Conservation (phyloP, 306 rosid species). For the Fragaria nilgerrensis region DNA sequence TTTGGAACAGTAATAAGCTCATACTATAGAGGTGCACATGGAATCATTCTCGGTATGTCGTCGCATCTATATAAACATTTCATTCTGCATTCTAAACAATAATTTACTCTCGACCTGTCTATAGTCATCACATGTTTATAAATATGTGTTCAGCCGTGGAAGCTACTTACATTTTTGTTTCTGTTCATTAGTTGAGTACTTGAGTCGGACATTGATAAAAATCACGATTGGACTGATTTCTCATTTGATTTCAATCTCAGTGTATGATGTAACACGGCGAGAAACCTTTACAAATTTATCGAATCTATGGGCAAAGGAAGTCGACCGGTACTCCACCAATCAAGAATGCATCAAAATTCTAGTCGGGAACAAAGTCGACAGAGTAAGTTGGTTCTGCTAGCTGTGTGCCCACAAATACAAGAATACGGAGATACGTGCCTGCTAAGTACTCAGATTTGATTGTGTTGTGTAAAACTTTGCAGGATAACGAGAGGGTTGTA, state of each 20-base stretch:
- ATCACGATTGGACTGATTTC: neutral
- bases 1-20: constrained; percentile 89
- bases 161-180: neutral
- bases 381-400: constrained; percentile 40
- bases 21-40: constrained; percentile 95
- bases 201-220: neutral
- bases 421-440: neutral
- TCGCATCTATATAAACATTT: neutral
- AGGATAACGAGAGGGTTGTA: constrained; percentile 77
- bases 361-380: constrained; percentile 91
- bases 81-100: neutral
- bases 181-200: neutral
- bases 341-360: constrained; percentile 71
- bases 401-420: constrained; percentile 1
- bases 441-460: neutral
- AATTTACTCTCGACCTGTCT: neutral
- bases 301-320: constrained; percentile 82
- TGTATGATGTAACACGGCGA: constrained; percentile 85
- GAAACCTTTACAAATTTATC: constrained; percentile 75
- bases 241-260: constrained; percentile 36
- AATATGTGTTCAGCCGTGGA: neutral
- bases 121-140: neutral
- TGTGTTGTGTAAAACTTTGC: constrained; percentile 10
- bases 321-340: constrained; percentile 63
- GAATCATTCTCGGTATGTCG: constrained; percentile 83